These are phyloP conservation scores for Neofusicoccum parvum DNA, from an alignment of 2,329 filamentous ascomycete species.

Conservation along the genomic window DNA sequence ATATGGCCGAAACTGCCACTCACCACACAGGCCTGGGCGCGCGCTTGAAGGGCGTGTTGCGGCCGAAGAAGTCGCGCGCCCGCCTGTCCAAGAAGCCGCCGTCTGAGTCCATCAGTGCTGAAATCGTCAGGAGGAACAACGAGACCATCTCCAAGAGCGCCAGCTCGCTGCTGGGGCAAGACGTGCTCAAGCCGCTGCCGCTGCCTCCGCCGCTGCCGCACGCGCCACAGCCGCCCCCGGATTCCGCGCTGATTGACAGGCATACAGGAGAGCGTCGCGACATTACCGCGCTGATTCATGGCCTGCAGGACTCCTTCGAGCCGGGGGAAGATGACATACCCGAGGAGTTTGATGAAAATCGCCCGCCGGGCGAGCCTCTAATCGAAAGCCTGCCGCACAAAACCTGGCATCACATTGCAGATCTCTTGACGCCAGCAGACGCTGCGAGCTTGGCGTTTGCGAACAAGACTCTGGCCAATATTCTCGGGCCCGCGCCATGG, in stretches of 20 bases:
- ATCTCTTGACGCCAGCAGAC: constrained; percentile 48
- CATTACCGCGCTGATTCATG: constrained; percentile 42
- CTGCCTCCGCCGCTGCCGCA: not conserved
- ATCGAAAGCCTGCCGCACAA: constrained; percentile 49
- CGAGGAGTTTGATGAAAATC: constrained; percentile 34
- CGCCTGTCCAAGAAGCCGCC: constrained; percentile 19
- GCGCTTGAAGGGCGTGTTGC: constrained; percentile 7
- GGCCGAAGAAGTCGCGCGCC: constrained; percentile 15
- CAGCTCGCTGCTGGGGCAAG: not conserved
- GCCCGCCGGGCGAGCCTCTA: constrained; percentile 25
- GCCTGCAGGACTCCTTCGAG: constrained; percentile 40
- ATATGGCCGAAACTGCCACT: constrained; percentile 14
- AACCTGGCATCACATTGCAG: constrained; percentile 50
- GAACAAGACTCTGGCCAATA: constrained; percentile 48
- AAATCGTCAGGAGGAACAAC: constrained; percentile 14
- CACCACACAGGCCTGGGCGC: constrained; percentile 4
- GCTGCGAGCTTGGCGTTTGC: constrained; percentile 53
- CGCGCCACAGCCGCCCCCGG: not conserved
- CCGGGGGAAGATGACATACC: constrained; percentile 28
- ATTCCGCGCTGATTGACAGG: constrained; percentile 12
- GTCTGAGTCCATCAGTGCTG: constrained; percentile 5
- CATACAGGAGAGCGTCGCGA: constrained; percentile 27
- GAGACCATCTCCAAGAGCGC: constrained; percentile 16
- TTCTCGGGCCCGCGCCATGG: constrained; percentile 47
- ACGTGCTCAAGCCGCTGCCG: not conserved